A percentile compares a stretch with the other conserved stretches of the same genome.
phyloP scores from a whole-genome alignment of 257 asterid genomes.

The Salvia miltiorrhiza region DNA sequence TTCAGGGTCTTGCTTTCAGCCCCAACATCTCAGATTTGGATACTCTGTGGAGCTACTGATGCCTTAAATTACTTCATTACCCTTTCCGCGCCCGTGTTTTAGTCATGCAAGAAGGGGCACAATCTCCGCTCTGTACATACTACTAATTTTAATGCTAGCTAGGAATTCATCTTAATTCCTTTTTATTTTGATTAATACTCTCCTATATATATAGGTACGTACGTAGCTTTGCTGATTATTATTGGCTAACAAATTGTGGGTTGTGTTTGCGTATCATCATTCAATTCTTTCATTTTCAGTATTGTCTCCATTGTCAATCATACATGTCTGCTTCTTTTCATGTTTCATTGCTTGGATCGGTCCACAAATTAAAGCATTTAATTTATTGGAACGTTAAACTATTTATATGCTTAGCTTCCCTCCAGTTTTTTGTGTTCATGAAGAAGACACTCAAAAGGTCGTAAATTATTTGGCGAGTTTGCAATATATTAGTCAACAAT shows the following conservation, averaged over 20 bases:
- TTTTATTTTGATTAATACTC: too few species aligned
- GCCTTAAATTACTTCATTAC: too few species aligned
- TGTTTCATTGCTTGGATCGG: neutral
- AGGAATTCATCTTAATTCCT: too few species aligned
- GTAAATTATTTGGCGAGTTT: neutral
- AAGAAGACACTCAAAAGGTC: neutral
- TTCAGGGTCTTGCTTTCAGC: conserved; percentile 33
- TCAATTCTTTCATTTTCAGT: conserved; percentile 15
- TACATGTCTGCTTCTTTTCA: neutral
- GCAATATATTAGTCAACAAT: conserved; percentile 19
- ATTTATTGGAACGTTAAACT: neutral
- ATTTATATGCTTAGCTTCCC: too few species aligned
- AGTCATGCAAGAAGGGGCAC: conserved; percentile 14
- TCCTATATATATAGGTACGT: too few species aligned
- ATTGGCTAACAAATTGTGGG: conserved; percentile 26
- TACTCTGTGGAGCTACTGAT: conserved; percentile 37
- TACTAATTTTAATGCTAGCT: neutral
- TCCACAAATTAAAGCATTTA: too few species aligned
- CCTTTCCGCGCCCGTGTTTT: conserved; percentile 18
- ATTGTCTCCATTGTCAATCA: neutral
- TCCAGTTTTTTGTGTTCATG: neutral
- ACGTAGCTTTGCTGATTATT: neutral
- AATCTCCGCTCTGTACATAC: conserved; percentile 13
- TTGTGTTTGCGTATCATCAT: neutral
- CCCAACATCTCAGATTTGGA: conserved; percentile 44